phyloP scores from a whole-genome alignment of 345 rosid genomes.

The Pistacia atlantica region DNA sequence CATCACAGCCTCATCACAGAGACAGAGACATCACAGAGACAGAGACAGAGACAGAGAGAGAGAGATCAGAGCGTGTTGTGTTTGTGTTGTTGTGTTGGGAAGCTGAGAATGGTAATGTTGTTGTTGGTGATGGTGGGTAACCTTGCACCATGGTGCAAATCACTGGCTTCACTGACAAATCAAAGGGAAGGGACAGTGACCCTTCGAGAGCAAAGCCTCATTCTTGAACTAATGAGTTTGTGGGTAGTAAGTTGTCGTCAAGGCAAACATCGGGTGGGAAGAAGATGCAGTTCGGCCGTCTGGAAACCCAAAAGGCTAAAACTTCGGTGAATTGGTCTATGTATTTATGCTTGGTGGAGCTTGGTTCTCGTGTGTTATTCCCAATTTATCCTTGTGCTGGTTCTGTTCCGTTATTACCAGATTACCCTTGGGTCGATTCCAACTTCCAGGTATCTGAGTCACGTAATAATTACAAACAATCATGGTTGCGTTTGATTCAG shows the following conservation, averaged over 20 bases:
- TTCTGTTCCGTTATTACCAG: background rate
- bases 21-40: background rate
- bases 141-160: too few relatives aligned
- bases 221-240: slow-evolving; percentile 9
- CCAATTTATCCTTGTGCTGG: background rate
- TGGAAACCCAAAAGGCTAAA: too few relatives aligned
- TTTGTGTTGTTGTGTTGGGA: background rate
- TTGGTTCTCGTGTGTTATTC: background rate
- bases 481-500: too few relatives aligned
- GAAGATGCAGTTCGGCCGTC: too few relatives aligned
- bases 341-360: background rate
- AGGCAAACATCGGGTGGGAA: too few relatives aligned
- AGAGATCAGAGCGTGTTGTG: background rate
- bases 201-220: slow-evolving; percentile 27
- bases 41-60: too few relatives aligned
- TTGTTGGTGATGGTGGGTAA: too few relatives aligned
- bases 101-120: too few relatives aligned
- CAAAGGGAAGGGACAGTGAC: background rate
- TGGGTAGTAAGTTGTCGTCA: too few relatives aligned
- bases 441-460: too few relatives aligned
- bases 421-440: too few relatives aligned
- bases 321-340: background rate
- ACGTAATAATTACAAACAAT: too few relatives aligned
- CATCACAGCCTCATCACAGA: slow-evolving; percentile 15
- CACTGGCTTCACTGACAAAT: background rate